These are phyloP conservation scores for Brasenia schreberi DNA, from an alignment of 164 flowering plant genomes.

Conservation along the genomic window DNA sequence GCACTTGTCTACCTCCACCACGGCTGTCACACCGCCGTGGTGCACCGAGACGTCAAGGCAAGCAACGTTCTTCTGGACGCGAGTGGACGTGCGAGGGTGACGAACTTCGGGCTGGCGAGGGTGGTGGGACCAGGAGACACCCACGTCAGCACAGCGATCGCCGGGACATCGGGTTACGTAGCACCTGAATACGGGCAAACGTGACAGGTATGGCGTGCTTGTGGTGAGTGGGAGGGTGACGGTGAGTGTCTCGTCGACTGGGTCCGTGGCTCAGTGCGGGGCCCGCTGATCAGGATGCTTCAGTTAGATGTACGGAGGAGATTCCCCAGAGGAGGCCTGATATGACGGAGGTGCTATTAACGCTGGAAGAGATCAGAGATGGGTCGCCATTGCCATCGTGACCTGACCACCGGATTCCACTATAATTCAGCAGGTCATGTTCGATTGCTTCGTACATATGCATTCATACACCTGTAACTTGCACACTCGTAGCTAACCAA, in stretches of 20 bases:
- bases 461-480: too few relatives aligned
- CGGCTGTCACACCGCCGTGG: slow-evolving; percentile 66
- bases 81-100: slow-evolving; percentile 48
- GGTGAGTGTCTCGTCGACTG: slow-evolving; percentile 40
- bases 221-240: slow-evolving; percentile 14
- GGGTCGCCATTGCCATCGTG: background rate
- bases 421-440: too few relatives aligned
- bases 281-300: slow-evolving; percentile 31
- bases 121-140: slow-evolving; percentile 56
- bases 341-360: slow-evolving; percentile 72
- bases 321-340: slow-evolving; percentile 62
- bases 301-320: slow-evolving; percentile 57
- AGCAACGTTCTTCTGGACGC: slow-evolving; percentile 73
- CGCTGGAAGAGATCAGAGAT: slow-evolving; percentile 16
- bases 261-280: slow-evolving; percentile 40
- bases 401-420: too few relatives aligned
- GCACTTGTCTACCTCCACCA: slow-evolving; percentile 79
- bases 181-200: slow-evolving; percentile 90
- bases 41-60: slow-evolving; percentile 92
- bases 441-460: too few relatives aligned
- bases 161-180: slow-evolving; percentile 85
- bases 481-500: too few relatives aligned
- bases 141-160: slow-evolving; percentile 84
- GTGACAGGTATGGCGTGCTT: slow-evolving; percentile 80
- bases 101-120: slow-evolving; percentile 85